These are phyloP conservation scores for Escovopsis sp. DNA, from an alignment of 2,329 filamentous ascomycete genomes.

Conservation along the genomic window DNA sequence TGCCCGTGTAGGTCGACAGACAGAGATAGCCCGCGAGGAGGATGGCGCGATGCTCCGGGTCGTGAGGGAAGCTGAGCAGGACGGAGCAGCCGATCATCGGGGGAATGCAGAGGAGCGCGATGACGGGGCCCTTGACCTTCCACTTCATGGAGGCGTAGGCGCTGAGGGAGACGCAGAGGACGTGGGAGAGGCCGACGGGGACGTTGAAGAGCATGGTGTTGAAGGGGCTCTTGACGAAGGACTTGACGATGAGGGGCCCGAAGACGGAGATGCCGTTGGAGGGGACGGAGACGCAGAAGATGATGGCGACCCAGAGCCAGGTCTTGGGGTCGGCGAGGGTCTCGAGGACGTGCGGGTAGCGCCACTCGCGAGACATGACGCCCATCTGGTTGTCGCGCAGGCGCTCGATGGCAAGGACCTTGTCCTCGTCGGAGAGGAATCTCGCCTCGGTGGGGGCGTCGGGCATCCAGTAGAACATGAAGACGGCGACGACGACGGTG, in stretches of 20 bases:
- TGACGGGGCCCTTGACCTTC: conserved; percentile 41
- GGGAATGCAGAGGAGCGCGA: conserved; percentile 38
- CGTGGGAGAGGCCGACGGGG: conserved; percentile 42
- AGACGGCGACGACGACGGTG: conserved; percentile 29
- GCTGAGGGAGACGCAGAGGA: conserved; percentile 41
- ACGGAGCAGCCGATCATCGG: conserved; percentile 42
- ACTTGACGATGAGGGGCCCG: conserved; percentile 42
- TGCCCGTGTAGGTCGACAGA: conserved; percentile 38
- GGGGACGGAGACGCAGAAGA: conserved; percentile 40
- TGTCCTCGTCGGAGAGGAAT: conserved; percentile 34
- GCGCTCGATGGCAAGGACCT: conserved; percentile 36
- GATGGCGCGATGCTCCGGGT: conserved; percentile 27
- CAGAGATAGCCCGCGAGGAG: conserved; percentile 42
- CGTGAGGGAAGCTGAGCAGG: conserved; percentile 33
- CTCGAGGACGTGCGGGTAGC: conserved; percentile 35
- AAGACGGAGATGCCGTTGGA: conserved; percentile 43
- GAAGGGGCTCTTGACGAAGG: conserved; percentile 41
- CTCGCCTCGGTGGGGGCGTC: conserved; percentile 34
- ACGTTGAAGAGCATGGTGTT: conserved; percentile 46
- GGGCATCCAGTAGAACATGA: conserved; percentile 32
- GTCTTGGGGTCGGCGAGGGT: conserved; percentile 41
- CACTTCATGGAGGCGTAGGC: conserved; percentile 38
- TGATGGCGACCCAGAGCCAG: conserved; percentile 41
- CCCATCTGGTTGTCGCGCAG: conserved; percentile 40
- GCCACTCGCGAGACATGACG: conserved; percentile 35